Evolutionary conservation across 345 rosid species (phyloP).

Genomic region (Ceriops tagal): DNA sequence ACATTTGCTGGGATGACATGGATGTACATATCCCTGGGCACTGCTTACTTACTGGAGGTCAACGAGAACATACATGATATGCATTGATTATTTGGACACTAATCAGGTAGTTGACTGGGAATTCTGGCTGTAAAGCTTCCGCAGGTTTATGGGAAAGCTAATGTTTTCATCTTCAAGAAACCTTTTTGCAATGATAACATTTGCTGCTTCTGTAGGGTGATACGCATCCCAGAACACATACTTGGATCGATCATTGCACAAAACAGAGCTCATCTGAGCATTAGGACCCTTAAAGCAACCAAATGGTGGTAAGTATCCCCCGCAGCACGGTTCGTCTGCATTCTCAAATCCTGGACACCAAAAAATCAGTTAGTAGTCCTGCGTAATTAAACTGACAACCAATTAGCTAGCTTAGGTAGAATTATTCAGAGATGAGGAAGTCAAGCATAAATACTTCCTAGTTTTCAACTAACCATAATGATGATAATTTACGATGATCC

Average conservation of each 20-base stretch:
- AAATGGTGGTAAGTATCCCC: conserved; percentile 42
- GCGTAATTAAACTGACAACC: too few species aligned
- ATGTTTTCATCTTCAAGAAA: conserved; percentile 37
- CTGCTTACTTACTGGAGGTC: too few species aligned
- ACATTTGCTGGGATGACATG: too few species aligned
- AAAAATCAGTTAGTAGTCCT: too few species aligned
- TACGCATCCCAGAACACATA: conserved; percentile 59
- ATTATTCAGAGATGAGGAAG: too few species aligned
- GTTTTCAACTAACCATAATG: conserved; percentile 33
- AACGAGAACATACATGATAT: neutral
- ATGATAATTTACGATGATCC: conserved; percentile 35
- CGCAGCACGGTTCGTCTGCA: conserved; percentile 45
- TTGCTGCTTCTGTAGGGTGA: conserved; percentile 57
- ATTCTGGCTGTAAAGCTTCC: conserved; percentile 32
- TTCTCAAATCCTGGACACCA: conserved; percentile 27
- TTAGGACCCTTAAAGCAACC: conserved; percentile 33
- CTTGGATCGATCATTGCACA: conserved; percentile 41
- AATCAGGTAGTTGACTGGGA: neutral
- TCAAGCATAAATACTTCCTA: too few species aligned
- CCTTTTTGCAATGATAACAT: conserved; percentile 1
- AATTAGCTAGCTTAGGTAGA: too few species aligned
- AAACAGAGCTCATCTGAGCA: conserved; percentile 8
- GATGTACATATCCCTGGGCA: too few species aligned
- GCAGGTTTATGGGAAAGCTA: conserved; percentile 45
- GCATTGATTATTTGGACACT: neutral